Base-by-base conservation (phyloP, 2,329 filamentous ascomycete species). In the Stenocarpella maydis region DNA sequence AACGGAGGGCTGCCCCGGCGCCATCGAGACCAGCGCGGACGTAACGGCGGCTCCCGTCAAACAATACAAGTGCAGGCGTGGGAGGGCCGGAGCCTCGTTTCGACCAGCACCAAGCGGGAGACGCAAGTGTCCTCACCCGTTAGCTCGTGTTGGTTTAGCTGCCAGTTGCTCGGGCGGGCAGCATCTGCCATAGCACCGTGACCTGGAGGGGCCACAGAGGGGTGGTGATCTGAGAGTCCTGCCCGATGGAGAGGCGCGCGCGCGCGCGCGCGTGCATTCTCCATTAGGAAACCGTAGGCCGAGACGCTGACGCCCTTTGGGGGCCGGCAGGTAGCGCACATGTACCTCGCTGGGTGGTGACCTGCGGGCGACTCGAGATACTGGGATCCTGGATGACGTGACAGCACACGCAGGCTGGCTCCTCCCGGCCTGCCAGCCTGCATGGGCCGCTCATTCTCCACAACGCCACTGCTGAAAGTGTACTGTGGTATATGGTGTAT, bases 241-340 rank as follows among this genome's bases (percentile, higher is more conserved):
- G 55, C 55, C 55, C n/a, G n/a, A n/a, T n/a, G n/a, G 55, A 60
- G 28, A 39, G 55, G 45, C 55, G 55, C 55, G 55, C 55, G 55
- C 55, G 55, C 55, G 55, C 55, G 55, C n/a, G n/a, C n/a, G n/a
- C n/a, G 55, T 61, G 55, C 55, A 61, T 61, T 47, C 55, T 61
- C 39, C 26, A 61, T 61, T 61, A 26, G 55, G 55, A 61, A 47
- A 61, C 41, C 21, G 10, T 45, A 39, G 24, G 26, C 55, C 55
- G 55, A 61, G 55, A 61, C 53, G n/a, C 41, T 31, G 49, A 24
- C 45, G 10, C 45, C 45, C 14, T 14, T n/a, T n/a, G n/a, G 24
- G 49, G 41, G 55, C 55, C 17, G 55, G 37, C 55, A 61, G 55
- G 55, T 61, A 61, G 39, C 41, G 55, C 19, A 4, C 19, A 61